phyloP scores from a whole-genome alignment of 805 yeast genomes.

The Starmerella bombicola region DNA sequence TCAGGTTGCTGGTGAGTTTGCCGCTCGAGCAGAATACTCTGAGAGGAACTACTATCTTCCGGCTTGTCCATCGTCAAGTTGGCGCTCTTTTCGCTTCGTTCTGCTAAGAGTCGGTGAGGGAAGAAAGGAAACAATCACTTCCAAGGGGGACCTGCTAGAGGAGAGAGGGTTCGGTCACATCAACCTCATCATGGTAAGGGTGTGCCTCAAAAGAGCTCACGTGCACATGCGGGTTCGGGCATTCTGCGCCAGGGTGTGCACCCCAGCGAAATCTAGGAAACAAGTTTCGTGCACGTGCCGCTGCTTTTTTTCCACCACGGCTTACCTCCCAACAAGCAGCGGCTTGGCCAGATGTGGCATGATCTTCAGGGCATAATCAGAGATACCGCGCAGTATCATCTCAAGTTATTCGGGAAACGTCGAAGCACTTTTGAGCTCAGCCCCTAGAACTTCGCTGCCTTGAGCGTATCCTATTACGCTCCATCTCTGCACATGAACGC shows the following conservation, averaged over 20 bases:
- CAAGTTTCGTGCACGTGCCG: background rate
- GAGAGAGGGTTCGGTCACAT: background rate
- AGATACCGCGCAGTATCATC: no score
- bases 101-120: background rate
- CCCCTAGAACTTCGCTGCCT: background rate
- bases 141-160: background rate
- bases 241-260: no score
- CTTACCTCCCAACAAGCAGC: background rate
- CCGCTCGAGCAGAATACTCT: background rate
- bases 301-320: background rate
- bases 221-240: no score
- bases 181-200: background rate
- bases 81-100: background rate
- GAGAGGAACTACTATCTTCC: background rate
- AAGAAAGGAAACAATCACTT: background rate
- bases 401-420: no score
- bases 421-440: background rate
- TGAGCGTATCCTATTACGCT: background rate
- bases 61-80: constrained; percentile 1
- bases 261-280: background rate
- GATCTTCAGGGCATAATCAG: background rate
- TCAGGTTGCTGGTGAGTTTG: background rate
- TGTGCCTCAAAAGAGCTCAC: background rate
- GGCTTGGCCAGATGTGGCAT: background rate
- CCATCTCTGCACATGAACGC: constrained; percentile 64